These are phyloP conservation scores for Bruguiera gymnorhiza DNA, from an alignment of 345 rosid species.

Conservation along the genomic window DNA sequence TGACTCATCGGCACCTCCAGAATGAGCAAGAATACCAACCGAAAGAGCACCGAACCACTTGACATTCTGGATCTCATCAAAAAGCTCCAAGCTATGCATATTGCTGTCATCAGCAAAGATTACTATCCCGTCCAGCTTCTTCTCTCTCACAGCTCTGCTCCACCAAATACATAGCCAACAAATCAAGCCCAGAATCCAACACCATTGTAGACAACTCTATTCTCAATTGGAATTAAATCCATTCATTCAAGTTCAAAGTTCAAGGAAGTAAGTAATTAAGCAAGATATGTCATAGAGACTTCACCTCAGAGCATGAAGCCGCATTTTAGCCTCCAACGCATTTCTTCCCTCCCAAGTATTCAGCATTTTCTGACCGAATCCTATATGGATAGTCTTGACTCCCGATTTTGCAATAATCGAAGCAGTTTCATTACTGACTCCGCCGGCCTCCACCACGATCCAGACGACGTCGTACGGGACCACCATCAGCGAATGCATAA, in stretches of 20 bases:
- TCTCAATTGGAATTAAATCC: neutral
- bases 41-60: conserved; percentile 91
- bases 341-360: conserved; percentile 73
- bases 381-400: conserved; percentile 57
- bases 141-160: conserved; percentile 66
- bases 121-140: conserved; percentile 92
- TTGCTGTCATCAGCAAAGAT: conserved; percentile 96
- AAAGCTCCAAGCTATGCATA: conserved; percentile 95
- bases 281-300: neutral
- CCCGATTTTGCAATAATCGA: conserved; percentile 62
- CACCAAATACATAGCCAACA: conserved; percentile 25
- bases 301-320: conserved; percentile 76
- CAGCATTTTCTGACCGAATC: conserved; percentile 65
- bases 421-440: conserved; percentile 71
- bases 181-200: conserved; percentile 17
- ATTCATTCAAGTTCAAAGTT: too few species aligned
- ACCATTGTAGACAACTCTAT: neutral
- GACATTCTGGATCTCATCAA: conserved; percentile 87
- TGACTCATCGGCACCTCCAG: conserved; percentile 50
- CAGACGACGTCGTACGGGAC: conserved; percentile 83
- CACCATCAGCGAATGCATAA: conserved; percentile 90
- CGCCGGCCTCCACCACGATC: conserved; percentile 97
- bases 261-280: neutral
- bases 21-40: conserved; percentile 71
- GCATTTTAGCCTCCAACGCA: conserved; percentile 72